A percentile compares a stretch with the other conserved stretches of the same genome.
Conservation (phyloP, 2,329 filamentous ascomycete genomes). For the Tolypocladium album region DNA sequence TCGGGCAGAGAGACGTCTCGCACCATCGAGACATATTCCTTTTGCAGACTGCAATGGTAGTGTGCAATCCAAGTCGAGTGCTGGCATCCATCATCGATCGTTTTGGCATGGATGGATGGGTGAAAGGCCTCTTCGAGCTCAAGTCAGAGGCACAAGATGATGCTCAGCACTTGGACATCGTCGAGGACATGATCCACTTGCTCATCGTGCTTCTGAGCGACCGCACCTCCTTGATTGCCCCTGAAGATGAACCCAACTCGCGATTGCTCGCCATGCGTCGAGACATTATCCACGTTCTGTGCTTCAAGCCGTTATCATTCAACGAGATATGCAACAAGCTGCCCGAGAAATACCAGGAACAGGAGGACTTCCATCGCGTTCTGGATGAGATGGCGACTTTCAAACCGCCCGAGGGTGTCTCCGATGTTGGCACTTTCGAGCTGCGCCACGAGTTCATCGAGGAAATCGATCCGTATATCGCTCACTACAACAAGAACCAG, state of each 20-base stretch:
- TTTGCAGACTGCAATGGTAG: slow-evolving; percentile 78
- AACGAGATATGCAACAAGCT: slow-evolving; percentile 81
- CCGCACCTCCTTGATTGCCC: slow-evolving; percentile 65
- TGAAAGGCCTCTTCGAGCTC: slow-evolving; percentile 68
- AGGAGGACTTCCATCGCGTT: slow-evolving; percentile 76
- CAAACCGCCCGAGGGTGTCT: slow-evolving; percentile 80
- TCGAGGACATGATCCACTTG: slow-evolving; percentile 92
- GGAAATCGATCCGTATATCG: slow-evolving; percentile 88
- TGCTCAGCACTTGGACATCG: slow-evolving; percentile 77
- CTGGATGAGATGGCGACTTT: slow-evolving; percentile 83
- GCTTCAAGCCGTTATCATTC: slow-evolving; percentile 92
- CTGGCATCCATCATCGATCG: slow-evolving; percentile 85
- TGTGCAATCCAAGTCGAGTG: slow-evolving; percentile 73
- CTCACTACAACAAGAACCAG: slow-evolving; percentile 94
- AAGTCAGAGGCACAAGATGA: slow-evolving; percentile 73
- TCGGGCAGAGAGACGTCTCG: slow-evolving; percentile 80
- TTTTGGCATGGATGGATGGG: slow-evolving; percentile 81
- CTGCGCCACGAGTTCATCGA: slow-evolving; percentile 78
- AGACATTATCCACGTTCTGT: slow-evolving; percentile 87
- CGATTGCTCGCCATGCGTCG: slow-evolving; percentile 66
- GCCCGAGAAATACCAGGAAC: slow-evolving; percentile 80
- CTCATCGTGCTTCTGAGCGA: slow-evolving; percentile 87
- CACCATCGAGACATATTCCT: slow-evolving; percentile 94
- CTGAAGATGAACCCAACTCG: slow-evolving; percentile 53
- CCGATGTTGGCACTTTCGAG: slow-evolving; percentile 90